These are phyloP conservation scores for Paramecium primaurelia DNA, from an alignment of 73 alveolate genomes.

Conservation along the genomic window DNA sequence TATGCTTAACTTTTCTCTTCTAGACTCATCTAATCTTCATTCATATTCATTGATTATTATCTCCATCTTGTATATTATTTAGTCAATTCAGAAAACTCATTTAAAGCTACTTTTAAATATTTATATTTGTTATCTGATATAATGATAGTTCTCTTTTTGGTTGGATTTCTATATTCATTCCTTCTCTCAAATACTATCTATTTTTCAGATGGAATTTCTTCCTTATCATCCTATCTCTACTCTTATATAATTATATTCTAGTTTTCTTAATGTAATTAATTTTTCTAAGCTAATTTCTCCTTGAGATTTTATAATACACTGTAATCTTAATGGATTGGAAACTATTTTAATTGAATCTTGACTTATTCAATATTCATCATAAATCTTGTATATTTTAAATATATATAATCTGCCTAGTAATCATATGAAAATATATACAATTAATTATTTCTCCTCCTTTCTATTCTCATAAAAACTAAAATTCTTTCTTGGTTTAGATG, in stretches of 20 bases:
- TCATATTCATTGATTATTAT: not conserved
- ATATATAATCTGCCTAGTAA: not conserved
- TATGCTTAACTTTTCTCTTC: not conserved
- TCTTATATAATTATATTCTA: not conserved
- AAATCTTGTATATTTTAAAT: not conserved
- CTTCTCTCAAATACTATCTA: not conserved
- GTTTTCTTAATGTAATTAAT: not conserved
- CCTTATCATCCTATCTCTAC: not conserved
- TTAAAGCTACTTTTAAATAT: not conserved
- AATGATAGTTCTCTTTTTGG: not conserved
- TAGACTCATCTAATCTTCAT: not conserved
- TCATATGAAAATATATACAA: not conserved
- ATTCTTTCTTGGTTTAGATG: not conserved
- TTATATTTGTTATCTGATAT: not conserved
- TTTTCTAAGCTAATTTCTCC: not conserved
- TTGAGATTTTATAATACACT: not conserved
- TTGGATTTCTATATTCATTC: constrained; percentile 7
- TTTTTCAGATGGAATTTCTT: not conserved
- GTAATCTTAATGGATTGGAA: not conserved
- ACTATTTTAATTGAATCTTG: not conserved
- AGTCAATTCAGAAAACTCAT: not conserved
- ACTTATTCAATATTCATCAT: not conserved
- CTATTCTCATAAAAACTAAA: constrained; percentile 30
- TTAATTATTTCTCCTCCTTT: not conserved
- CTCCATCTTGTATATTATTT: constrained; percentile 12